Percentiles rank a stretch among this genome's conserved stretches.
phyloP scores from a whole-genome alignment of 2,329 filamentous ascomycete genomes.

The Hypomyces rosellus region DNA sequence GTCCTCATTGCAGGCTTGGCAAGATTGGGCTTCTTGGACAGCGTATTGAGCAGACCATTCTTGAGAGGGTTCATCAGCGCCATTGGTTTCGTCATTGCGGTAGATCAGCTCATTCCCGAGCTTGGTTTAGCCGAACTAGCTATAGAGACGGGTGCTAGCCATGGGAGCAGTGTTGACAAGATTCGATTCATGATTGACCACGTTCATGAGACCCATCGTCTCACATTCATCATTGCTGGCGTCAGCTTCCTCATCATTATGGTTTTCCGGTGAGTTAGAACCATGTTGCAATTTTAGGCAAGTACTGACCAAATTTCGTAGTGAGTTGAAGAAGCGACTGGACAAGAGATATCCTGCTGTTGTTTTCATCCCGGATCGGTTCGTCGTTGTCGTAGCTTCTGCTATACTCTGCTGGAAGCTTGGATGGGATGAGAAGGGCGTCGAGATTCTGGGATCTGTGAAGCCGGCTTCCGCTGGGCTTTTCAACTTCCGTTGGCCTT shows the following conservation, averaged over 20 bases:
- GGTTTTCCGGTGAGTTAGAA: slow-evolving; percentile 64
- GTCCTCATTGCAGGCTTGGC: slow-evolving; percentile 83
- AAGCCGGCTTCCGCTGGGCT: slow-evolving; percentile 63
- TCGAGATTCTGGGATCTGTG: slow-evolving; percentile 78
- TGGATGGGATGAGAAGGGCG: slow-evolving; percentile 70
- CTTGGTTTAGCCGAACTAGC: slow-evolving; percentile 68
- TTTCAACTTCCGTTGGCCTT: slow-evolving; percentile 83
- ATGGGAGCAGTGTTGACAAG: slow-evolving; percentile 84
- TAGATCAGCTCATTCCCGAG: slow-evolving; percentile 90
- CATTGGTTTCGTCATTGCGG: slow-evolving; percentile 91
- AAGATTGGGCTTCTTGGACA: slow-evolving; percentile 86
- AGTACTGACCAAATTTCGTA: slow-evolving; percentile 24
- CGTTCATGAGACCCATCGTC: slow-evolving; percentile 56
- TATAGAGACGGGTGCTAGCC: slow-evolving; percentile 57
- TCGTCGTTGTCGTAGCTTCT: slow-evolving; percentile 79
- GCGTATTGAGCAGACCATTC: slow-evolving; percentile 87
- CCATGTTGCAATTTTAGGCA: neutral
- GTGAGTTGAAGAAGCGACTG: slow-evolving; percentile 73
- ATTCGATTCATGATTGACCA: slow-evolving; percentile 71
- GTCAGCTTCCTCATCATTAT: slow-evolving; percentile 84
- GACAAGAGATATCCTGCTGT: slow-evolving; percentile 74
- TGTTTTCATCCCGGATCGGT: slow-evolving; percentile 87
- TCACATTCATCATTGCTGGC: slow-evolving; percentile 71
- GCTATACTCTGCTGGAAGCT: slow-evolving; percentile 72
- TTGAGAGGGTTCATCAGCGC: slow-evolving; percentile 93